Evolutionary conservation across 2,329 filamentous ascomycete genomes (phyloP).

Genomic region (Sordariomycetes sp.): DNA sequence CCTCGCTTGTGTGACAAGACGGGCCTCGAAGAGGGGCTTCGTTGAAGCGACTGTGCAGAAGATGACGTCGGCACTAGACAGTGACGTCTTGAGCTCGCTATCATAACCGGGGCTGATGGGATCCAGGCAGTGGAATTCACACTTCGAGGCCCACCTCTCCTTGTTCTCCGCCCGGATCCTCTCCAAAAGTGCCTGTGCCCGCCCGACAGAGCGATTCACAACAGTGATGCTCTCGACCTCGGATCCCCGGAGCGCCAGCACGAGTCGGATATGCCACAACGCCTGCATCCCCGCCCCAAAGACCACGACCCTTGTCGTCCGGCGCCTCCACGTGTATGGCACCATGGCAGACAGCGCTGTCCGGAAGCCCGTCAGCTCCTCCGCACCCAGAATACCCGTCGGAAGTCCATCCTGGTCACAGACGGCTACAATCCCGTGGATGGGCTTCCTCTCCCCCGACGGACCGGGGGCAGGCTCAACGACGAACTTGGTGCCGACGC

Average conservation of each 20-base stretch:
- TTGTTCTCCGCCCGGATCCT: slow-evolving; percentile 6
- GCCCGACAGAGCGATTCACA: slow-evolving; percentile 14
- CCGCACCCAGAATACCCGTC: slow-evolving; percentile 46
- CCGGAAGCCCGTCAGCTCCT: slow-evolving; percentile 54
- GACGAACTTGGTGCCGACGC: slow-evolving; percentile 13
- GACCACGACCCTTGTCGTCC: slow-evolving; percentile 39
- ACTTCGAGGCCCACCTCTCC: slow-evolving; percentile 4
- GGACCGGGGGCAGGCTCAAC: slow-evolving; percentile 5
- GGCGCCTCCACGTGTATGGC: slow-evolving; percentile 30
- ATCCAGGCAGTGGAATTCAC: slow-evolving; percentile 3
- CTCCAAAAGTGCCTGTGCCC: slow-evolving; percentile 11
- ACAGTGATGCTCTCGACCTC: slow-evolving; percentile 14
- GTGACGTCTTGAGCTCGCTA: slow-evolving; percentile 7
- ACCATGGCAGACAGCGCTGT: slow-evolving; percentile 52
- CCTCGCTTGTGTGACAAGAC: slow-evolving; percentile 22
- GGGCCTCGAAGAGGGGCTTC: slow-evolving; percentile 13
- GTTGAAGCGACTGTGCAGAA: slow-evolving; percentile 19
- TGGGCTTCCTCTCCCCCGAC: not conserved
- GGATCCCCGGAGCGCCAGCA: slow-evolving; percentile 33
- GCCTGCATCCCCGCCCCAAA: slow-evolving; percentile 61
- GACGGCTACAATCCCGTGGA: slow-evolving; percentile 28
- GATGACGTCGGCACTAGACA: slow-evolving; percentile 13
- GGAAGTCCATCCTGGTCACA: slow-evolving; percentile 32
- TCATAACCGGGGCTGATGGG: slow-evolving; percentile 6
- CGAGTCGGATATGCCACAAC: slow-evolving; percentile 57